These are phyloP conservation scores for Arthrobotrys entomopaga DNA, from an alignment of 2,329 filamentous ascomycete genomes.

Conservation along the genomic window DNA sequence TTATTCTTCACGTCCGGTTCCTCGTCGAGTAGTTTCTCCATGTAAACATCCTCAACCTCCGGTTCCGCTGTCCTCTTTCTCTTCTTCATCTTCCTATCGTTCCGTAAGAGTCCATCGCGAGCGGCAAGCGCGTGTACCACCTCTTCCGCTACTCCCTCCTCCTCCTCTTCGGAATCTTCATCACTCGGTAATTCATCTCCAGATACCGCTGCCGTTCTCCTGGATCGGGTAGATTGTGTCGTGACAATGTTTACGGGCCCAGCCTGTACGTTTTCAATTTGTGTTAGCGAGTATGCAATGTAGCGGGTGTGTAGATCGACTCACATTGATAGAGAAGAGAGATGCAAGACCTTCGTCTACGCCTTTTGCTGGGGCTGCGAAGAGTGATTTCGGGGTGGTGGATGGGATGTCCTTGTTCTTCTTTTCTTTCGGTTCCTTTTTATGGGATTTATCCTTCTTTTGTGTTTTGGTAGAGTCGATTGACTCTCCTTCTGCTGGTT, in stretches of 20 bases:
- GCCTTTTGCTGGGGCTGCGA: conserved; percentile 21
- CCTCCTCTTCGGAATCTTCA: conserved; percentile 39
- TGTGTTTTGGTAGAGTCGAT: conserved; percentile 25
- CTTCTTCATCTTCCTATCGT: conserved; percentile 58
- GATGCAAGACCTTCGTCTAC: conserved; percentile 48
- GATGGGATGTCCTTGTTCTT: conserved; percentile 26
- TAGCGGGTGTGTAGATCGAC: not conserved
- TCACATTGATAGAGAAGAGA: conserved; percentile 35
- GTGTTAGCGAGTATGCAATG: not conserved
- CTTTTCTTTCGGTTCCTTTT: conserved; percentile 16
- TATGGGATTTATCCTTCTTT: conserved; percentile 15
- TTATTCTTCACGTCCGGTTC: conserved; percentile 61
- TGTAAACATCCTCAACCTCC: conserved; percentile 36
- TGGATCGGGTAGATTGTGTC: conserved; percentile 20
- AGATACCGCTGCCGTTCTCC: not conserved
- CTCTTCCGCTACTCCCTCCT: conserved; percentile 26
- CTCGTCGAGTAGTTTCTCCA: conserved; percentile 67
- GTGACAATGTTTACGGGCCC: conserved; percentile 34
- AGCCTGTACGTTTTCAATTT: conserved; percentile 16
- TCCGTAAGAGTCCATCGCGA: conserved; percentile 53
- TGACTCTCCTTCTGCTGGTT: conserved; percentile 21
- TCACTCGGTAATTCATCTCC: not conserved
- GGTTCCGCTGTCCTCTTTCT: conserved; percentile 50
- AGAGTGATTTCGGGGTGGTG: conserved; percentile 33
- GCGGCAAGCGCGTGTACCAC: conserved; percentile 40